phyloP scores from a whole-genome alignment of 139 green algal genomes.

The Tetraselmis striata region DNA sequence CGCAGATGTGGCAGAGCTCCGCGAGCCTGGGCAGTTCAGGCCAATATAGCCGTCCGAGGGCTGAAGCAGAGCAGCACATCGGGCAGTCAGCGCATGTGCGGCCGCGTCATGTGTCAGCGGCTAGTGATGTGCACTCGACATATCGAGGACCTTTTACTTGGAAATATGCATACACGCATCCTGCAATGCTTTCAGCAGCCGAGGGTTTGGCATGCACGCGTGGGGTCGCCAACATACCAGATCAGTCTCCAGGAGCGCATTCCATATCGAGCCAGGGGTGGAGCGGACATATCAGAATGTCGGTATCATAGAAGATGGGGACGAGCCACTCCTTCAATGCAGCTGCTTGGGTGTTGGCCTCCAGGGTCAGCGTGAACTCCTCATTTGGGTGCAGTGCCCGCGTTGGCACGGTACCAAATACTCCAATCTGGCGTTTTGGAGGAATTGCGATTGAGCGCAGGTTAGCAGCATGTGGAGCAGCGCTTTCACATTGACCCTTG shows the following conservation, averaged over 20 bases:
- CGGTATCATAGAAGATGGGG: not conserved
- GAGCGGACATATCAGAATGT: not conserved
- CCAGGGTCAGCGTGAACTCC: not conserved
- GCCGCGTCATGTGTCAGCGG: too few species aligned
- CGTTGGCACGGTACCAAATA: not conserved
- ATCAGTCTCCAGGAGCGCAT: not conserved
- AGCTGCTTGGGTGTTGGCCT: not conserved
- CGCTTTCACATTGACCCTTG: too few species aligned
- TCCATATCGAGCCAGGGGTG: not conserved
- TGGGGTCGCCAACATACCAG: too few species aligned
- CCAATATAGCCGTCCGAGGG: not conserved
- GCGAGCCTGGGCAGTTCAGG: not conserved
- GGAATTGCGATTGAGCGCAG: too few species aligned
- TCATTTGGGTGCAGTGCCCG: not conserved
- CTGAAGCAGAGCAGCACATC: too few species aligned
- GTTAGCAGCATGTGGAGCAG: too few species aligned
- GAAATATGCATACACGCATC: too few species aligned
- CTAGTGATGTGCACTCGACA: too few species aligned
- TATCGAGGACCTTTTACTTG: too few species aligned
- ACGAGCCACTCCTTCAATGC: not conserved
- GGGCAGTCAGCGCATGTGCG: too few species aligned
- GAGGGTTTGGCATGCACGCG: too few species aligned
- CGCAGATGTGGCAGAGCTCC: not conserved
- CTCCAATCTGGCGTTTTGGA: not conserved
- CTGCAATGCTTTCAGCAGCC: too few species aligned